Base-by-base conservation (phyloP, 2,329 filamentous ascomycete species). In the Aspergillus hiratsukae region DNA sequence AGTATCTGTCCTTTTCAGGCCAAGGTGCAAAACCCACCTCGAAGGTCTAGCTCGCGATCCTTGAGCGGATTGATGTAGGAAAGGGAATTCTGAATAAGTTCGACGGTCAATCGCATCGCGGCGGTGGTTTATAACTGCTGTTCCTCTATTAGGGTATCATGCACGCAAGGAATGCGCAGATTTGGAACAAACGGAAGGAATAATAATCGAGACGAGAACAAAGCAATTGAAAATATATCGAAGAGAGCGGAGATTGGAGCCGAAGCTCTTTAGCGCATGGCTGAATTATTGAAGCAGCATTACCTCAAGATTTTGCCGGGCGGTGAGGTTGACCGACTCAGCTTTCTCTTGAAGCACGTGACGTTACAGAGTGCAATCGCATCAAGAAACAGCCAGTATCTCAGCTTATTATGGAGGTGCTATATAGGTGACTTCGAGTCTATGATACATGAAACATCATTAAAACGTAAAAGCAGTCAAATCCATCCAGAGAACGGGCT, bases 11-110 rank as follows among this genome's bases (percentile, higher is more conserved):
- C 91, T 91, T 96, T 91, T 89, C 89, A 85, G 79, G 70, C 64
- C 63, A 67, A 58, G 64, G 57, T 63, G 51, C 63, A 56, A 53
- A 62, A 85, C 91, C 86, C 89, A 97, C 94, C 94, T 96, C 94
- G 87, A 70, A 99, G 90, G 82, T 97, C 92, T 76, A 99, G 86
- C 85, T 99, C 94, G 77, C 94, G 91, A 84, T 99, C 94, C 80
- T 94, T 96, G 76, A 99, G 85, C 75, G 93, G 92, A 79, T 97
- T 99, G 78, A 97, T 89, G 83, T 97, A 99, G 75, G 93, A 97
- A 66, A 96, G 88, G 73, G 94, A 96, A 76, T 86, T 87, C 77
- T 91, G 86, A 79, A 99, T 95, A 71, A 97, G 87, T 76, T 97
- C 94, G 66, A 90, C 87, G 62, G 93, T 97, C 79, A 99, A 87